Percentiles rank a stretch among this genome's conserved stretches.
phyloP scores from a whole-genome alignment of 169 alveolate genomes.

The Eimeria falciformis region DNA sequence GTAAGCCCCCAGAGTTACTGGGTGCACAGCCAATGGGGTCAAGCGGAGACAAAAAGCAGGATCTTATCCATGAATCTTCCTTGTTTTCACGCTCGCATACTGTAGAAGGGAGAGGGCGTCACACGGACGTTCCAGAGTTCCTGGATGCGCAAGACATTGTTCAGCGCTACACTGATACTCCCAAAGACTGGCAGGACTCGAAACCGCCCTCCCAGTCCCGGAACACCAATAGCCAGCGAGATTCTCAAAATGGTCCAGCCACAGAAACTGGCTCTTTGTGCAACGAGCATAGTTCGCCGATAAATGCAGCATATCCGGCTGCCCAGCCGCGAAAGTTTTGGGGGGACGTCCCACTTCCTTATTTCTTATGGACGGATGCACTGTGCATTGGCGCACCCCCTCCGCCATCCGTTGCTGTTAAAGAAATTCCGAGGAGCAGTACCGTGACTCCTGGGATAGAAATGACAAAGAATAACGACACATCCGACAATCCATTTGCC shows the following conservation, averaged over 20 bases:
- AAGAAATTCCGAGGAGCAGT: neutral
- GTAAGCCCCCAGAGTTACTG: no score
- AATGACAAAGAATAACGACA: neutral
- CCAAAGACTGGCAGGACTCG: neutral
- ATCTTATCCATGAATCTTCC: no score
- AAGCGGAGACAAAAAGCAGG: no score
- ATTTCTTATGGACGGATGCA: slow-evolving; percentile 31
- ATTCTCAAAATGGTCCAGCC: neutral
- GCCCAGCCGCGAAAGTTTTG: neutral
- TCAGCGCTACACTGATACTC: neutral
- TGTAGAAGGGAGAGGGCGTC: no score
- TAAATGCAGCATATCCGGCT: neutral
- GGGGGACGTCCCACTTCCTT: neutral
- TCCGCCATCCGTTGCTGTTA: neutral
- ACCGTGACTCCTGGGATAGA: neutral
- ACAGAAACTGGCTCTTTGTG: neutral
- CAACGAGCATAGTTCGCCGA: neutral
- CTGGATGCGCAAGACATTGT: neutral
- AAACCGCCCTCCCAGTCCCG: neutral
- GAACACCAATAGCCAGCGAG: neutral
- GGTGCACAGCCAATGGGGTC: no score
- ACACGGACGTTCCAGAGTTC: no score
- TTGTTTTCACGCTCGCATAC: no score
- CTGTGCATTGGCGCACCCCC: slow-evolving; percentile 20
- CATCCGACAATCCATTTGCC: neutral